Evolutionary conservation across 2,329 filamentous ascomycete genomes (phyloP).

Genomic region (Neonectria faginata): DNA sequence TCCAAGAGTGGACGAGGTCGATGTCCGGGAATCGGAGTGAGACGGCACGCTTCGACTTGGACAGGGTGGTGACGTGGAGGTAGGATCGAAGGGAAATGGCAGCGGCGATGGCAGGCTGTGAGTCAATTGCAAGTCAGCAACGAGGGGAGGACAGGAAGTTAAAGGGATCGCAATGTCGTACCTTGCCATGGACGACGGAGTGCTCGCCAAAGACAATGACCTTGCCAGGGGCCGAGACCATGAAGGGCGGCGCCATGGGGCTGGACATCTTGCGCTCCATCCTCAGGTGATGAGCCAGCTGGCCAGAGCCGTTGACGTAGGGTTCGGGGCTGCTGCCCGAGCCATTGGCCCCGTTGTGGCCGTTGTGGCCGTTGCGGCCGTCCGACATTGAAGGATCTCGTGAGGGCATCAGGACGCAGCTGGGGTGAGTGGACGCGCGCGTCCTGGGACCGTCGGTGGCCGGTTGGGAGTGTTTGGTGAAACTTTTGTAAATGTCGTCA

Average conservation of each 20-base stretch:
- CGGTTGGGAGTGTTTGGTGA: background rate
- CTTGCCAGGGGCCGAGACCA: constrained; percentile 98
- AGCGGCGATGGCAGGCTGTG: constrained; percentile 88
- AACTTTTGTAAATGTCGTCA: constrained; percentile 25
- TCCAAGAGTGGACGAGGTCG: constrained; percentile 89
- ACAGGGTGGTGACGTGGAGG: constrained; percentile 92
- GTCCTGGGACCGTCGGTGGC: constrained; percentile 24
- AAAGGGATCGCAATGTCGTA: constrained; percentile 51
- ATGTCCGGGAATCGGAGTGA: constrained; percentile 93
- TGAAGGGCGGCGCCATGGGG: constrained; percentile 87
- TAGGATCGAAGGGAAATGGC: constrained; percentile 96
- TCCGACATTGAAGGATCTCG: constrained; percentile 39
- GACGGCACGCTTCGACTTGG: constrained; percentile 90
- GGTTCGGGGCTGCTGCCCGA: constrained; percentile 43
- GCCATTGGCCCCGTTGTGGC: constrained; percentile 34
- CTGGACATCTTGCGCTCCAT: constrained; percentile 68
- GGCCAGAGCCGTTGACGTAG: constrained; percentile 52
- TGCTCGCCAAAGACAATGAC: constrained; percentile 99
- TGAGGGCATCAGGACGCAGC: constrained; percentile 38
- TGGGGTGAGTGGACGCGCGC: constrained; percentile 20
- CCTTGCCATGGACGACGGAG: constrained; percentile 97
- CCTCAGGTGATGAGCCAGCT: constrained; percentile 52
- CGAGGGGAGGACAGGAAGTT: background rate
- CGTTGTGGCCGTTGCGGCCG: constrained; percentile 37
- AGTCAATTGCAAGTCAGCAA: constrained; percentile 36